Evolutionary conservation across 73 alveolate species (phyloP).

Genomic region (Tetrahymena elliotti): DNA sequence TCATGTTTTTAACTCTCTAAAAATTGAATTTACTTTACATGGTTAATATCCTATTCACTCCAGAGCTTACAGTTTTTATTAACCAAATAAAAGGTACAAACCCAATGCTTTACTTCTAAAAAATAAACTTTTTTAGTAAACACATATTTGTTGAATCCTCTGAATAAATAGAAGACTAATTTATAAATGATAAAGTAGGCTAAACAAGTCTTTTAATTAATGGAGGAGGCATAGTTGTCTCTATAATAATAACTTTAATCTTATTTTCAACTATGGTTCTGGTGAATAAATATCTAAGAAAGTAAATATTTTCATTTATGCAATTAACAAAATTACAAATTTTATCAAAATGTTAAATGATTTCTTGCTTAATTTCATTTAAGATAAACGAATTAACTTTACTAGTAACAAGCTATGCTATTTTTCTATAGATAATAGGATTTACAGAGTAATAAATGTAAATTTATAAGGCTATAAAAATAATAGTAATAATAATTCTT

Average conservation of each 20-base stretch:
- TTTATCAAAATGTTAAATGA: background rate
- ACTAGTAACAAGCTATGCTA: background rate
- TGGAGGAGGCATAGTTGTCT: background rate
- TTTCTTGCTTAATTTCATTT: background rate
- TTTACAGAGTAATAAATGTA: no score
- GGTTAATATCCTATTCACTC: background rate
- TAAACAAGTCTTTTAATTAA: background rate
- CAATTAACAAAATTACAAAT: no score
- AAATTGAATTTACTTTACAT: no score
- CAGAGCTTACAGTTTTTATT: background rate
- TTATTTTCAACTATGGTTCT: background rate
- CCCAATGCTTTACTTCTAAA: background rate
- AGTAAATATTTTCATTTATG: background rate
- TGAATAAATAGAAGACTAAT: no score
- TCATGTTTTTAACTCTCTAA: background rate
- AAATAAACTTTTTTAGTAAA: background rate
- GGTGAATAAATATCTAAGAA: background rate
- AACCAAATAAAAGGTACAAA: background rate
- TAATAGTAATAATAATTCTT: background rate
- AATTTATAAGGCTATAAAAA: background rate
- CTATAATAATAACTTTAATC: background rate
- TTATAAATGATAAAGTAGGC: background rate
- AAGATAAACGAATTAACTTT: background rate
- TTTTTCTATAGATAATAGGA: background rate
- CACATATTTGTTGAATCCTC: background rate